Percentiles rank a stretch among this genome's conserved stretches.
Conservation (phyloP, 805 yeast species). For the Starmerella kuoi region DNA sequence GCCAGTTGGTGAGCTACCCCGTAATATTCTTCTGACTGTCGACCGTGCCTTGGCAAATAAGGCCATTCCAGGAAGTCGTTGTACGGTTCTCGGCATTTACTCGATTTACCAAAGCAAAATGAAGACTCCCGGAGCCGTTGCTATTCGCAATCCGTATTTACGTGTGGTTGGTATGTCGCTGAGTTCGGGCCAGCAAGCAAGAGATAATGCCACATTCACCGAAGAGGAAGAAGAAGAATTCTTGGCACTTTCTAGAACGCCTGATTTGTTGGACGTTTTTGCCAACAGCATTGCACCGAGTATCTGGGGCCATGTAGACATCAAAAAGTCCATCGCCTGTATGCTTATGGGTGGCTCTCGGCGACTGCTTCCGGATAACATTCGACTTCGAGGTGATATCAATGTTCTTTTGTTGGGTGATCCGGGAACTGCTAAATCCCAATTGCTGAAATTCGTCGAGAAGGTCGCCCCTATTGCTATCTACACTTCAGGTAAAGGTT, state of each 20-base stretch:
- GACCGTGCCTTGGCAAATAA: conserved; percentile 83
- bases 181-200: conserved; percentile 59
- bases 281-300: conserved; percentile 90
- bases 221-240: conserved; percentile 95
- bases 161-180: conserved; percentile 77
- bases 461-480: conserved; percentile 89
- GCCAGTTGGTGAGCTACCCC: conserved; percentile 98
- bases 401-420: conserved; percentile 89
- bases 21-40: conserved; percentile 75
- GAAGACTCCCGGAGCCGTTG: conserved; percentile 49
- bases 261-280: conserved; percentile 75
- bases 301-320: conserved; percentile 85
- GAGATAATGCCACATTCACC: conserved; percentile 52
- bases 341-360: conserved; percentile 88
- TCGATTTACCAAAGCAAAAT: conserved; percentile 70
- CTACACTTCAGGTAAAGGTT: conserved; percentile 97
- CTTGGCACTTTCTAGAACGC: conserved; percentile 63
- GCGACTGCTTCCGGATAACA: conserved; percentile 84
- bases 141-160: conserved; percentile 85
- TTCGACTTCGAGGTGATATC: conserved; percentile 93
- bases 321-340: conserved; percentile 88
- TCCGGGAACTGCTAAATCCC: conserved; percentile 99
- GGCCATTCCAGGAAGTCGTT: conserved; percentile 90
- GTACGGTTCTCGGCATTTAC: conserved; percentile 83
- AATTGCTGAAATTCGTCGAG: conserved; percentile 85